Base-by-base conservation (phyloP, 805 yeast species). In the Candida glaebosa region DNA sequence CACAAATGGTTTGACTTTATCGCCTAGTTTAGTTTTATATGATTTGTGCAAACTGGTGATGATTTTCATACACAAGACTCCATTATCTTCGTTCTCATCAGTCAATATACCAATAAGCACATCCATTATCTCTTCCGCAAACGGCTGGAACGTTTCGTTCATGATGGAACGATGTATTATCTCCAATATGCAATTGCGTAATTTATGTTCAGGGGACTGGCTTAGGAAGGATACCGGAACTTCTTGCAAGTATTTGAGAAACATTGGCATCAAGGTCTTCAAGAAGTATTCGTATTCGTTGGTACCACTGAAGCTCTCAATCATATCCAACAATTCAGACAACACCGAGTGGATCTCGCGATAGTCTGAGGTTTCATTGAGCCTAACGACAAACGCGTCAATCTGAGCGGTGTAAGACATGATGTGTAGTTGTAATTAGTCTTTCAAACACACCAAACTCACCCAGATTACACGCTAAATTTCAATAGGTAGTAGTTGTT, bases 61-160 rank as follows among this genome's bases (percentile, higher is more conserved):
- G 41, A 88, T 82, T 57, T 87, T 89, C 84, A 93, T 81, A 60
- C 95, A 84, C 39, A 88, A 71, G 1, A 89, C 87, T 38, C 98
- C 98, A 59, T 93, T 93, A 46, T 90, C 97, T 61, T 95, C 99
- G 58, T 93, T 93, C 56, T 95, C 99, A 12, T 67, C 71, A 15
- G 76, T 78, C 44, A 91, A 68, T 10, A 84, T 66, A 17, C 68
- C 60, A 52, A 82, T 78, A 40, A 91, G 65, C 7, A 73, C 65
- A 26, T 78, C 82, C 52, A 86, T 67, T 15, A 88, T 73, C 28
- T 71, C 71, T 25, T 66, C 65, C 1, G 90, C 81, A 58, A 81
- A 81, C 0, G 85, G 85, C 55, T 82, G 84, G 54, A 88, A 80
- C 2, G 83, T 75, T 26, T 89, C 96, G 56, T 85, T 89, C 71